Evolutionary conservation across 257 asterid species (phyloP), one percentile per base, ranked within the genome.

Genomic region (Petunia axillaris): DNA sequence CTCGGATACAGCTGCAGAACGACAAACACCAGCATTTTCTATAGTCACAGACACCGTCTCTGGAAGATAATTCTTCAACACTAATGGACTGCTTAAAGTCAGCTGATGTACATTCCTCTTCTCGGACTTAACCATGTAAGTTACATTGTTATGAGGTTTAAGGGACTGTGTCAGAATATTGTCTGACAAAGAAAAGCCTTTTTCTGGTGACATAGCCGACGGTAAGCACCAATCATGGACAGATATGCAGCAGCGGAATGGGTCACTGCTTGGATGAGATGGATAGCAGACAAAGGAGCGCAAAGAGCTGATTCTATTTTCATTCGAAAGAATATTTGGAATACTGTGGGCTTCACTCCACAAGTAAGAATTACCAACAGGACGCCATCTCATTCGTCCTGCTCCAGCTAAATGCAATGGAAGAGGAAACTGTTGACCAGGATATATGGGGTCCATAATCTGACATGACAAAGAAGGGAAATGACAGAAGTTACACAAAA

Each of bases 261-360:
- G 97, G 83, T 93, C 98, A 82, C 90, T 88, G 90, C 94, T 93
- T 4, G 98, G 99, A 78, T 88, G 96, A 87, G 97, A 90, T 80
- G 99, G 99, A 89, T 95, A 95, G 85, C 97, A 95, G 77, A 95
- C 93, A 84, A 95, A 93, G 55, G 97, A 87, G 63, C 99, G 97
- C 81, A 89, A 81, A 83, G 91, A 84, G 68, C 93, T 91, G 82
- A 83, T 89, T 87, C 92, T 87, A 81, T 81, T 91, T 82, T 93
- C 97, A 83, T 84, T 91, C 70, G 97, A 90, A 82, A 95, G 86
- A 79, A 95, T 92, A 88, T 88, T 93, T 65, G 97, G 88, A 84
- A 95, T 88, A 83, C 87, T 91, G 84, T 89, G 91, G 81, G 97
- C 93, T 89, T 95, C 99, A 84, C 98, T 95, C 99, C 99, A 93